Evolutionary conservation across 2,329 filamentous ascomycete genomes (phyloP).

Genomic region (Elsinoe necatrix): DNA sequence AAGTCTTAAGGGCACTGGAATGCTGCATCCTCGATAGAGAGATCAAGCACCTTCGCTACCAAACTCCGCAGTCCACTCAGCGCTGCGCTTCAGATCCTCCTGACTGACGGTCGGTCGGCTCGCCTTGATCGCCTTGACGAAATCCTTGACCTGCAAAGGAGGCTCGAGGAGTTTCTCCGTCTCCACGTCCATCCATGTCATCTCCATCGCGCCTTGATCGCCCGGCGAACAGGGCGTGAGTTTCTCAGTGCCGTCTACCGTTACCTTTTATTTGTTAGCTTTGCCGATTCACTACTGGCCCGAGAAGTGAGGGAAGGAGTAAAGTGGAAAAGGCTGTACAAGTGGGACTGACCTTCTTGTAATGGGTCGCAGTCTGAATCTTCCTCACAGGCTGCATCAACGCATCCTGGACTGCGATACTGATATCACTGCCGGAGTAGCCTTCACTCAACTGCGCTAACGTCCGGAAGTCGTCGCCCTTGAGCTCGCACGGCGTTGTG

Average conservation of each 20-base stretch:
- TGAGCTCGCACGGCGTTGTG: slow-evolving; percentile 78
- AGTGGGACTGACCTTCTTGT: slow-evolving; percentile 67
- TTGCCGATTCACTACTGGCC: not conserved
- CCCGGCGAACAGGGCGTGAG: slow-evolving; percentile 91
- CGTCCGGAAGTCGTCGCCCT: slow-evolving; percentile 66
- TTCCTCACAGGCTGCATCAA: slow-evolving; percentile 96
- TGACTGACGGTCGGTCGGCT: slow-evolving; percentile 83
- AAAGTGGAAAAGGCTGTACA: not conserved
- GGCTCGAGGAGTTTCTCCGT: slow-evolving; percentile 80
- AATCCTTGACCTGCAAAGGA: slow-evolving; percentile 79
- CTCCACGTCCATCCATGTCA: slow-evolving; percentile 85
- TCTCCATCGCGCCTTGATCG: slow-evolving; percentile 75
- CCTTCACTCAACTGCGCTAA: slow-evolving; percentile 79
- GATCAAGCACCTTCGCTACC: slow-evolving; percentile 70
- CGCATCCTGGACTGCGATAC: slow-evolving; percentile 89
- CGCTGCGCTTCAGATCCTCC: slow-evolving; percentile 73
- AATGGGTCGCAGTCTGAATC: slow-evolving; percentile 95
- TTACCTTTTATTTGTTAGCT: slow-evolving; percentile 47
- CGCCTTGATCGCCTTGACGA: slow-evolving; percentile 81
- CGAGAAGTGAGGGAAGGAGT: not conserved
- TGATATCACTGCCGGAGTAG: slow-evolving; percentile 93
- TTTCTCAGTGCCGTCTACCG: slow-evolving; percentile 56
- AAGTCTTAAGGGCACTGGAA: too few relatives aligned
- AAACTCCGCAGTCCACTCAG: slow-evolving; percentile 94
- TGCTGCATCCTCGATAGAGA: too few relatives aligned